Evolutionary conservation across 768 basidiomycete genomes (phyloP).

Genomic region (Boletus vinaceobasis): DNA sequence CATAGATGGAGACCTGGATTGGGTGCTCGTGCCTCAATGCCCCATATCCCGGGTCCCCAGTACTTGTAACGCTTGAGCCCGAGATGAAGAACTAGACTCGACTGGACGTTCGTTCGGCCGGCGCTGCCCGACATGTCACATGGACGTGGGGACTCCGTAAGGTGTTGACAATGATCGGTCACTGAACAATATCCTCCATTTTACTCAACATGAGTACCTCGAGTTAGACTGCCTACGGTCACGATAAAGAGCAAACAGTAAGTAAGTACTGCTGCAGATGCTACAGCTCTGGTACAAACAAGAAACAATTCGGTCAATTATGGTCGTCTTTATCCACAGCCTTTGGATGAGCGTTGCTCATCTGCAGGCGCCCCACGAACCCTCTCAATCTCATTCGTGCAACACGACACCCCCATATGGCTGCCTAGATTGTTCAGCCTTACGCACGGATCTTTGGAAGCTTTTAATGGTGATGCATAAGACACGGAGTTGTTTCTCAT

Average conservation of each 20-base stretch:
- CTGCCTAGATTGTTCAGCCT: not conserved
- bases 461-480: not conserved
- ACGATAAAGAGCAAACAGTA: not conserved
- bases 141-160: too few relatives aligned
- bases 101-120: not conserved
- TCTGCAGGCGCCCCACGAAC: too few relatives aligned
- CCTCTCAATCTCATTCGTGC: not conserved
- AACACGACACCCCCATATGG: not conserved
- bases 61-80: not conserved
- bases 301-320: too few relatives aligned
- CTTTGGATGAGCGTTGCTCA: not conserved
- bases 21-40: not conserved
- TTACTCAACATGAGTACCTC: not conserved
- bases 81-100: not conserved
- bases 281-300: too few relatives aligned
- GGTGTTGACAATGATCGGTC: not conserved
- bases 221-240: not conserved
- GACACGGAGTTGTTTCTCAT: not conserved
- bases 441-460: not conserved
- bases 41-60: not conserved
- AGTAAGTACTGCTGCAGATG: too few relatives aligned
- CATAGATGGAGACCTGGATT: conserved; percentile 3
- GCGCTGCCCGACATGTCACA: not conserved
- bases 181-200: not conserved
- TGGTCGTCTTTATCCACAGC: not conserved